Base-by-base conservation (phyloP, 495 filamentous ascomycete species). In the Daldinia caldariorum region DNA sequence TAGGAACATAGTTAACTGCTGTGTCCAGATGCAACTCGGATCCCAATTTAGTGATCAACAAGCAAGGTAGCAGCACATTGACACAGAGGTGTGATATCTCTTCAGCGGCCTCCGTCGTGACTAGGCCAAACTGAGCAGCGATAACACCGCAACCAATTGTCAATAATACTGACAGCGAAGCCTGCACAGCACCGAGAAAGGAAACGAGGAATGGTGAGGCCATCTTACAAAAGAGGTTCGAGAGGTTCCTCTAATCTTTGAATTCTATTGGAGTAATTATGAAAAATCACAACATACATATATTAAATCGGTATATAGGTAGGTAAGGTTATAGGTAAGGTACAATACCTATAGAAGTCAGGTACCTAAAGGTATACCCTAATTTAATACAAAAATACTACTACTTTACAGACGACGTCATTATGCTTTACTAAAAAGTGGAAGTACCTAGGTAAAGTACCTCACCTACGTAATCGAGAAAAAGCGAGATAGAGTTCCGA, bases 131-230 rank as follows among this genome's bases (percentile, higher is more conserved):
- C 64, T 85, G 83, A 4, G 86, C 86, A 0, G 87, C 85, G 9
- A 88, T 49, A 5, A 88, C 86, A 45, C 91, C 91, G 67, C 86
- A 91, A 22, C 75, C 78, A 50, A 93, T 88, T 34, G 90, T 90
- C 6, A 94, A 79, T 0, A 93, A 80, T 0, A 94, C 90, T 1
- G 90, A 89, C 32, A 92, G 72, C 32, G 84, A 86, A 29, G 91
- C 91, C 73, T 94, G 90, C 9, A 94, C 75, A 18, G 89, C 90
- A 0, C 88, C 89, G 2, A 93, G 68, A 63, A 92, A 90, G 22
- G 89, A 87, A 31, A 77, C 63, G 31, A 79, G 55, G n/a, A 81
- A 34, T 43, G 60, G 62, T 9, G 62, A 70, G n/a, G 51, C n/a
- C 58, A 66, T 70, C 16, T 66, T 62, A 31, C 1, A 35, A 62